phyloP scores from a whole-genome alignment of 2,329 filamentous ascomycete genomes.

The Fusarium duplospermum region DNA sequence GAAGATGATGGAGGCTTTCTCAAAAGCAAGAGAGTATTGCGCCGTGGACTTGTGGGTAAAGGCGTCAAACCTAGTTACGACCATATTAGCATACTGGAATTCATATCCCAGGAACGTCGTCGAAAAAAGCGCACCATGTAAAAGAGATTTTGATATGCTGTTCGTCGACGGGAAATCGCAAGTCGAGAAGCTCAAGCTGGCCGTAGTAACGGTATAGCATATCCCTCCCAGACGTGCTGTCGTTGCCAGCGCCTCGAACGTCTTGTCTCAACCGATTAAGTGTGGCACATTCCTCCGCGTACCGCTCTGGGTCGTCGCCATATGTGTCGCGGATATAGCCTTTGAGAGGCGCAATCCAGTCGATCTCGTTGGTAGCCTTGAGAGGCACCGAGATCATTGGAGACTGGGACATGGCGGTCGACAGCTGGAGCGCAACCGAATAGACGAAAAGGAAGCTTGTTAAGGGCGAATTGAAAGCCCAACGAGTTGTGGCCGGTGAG shows the following conservation, averaged over 20 bases:
- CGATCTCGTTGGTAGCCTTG: constrained; percentile 96
- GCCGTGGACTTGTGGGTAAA: constrained; percentile 98
- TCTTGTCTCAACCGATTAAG: constrained; percentile 96
- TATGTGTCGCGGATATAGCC: constrained; percentile 93
- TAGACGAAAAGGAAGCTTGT: constrained; percentile 5
- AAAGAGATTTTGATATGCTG: constrained; percentile 99
- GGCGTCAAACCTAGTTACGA: constrained; percentile 87
- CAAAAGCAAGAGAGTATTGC: constrained; percentile 95
- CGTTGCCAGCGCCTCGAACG: constrained; percentile 96
- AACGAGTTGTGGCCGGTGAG: constrained; percentile 18
- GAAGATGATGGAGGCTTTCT: constrained; percentile 99
- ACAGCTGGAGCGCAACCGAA: constrained; percentile 14
- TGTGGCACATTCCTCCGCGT: constrained; percentile 93
- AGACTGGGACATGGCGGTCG: constrained; percentile 76
- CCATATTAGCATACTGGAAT: constrained; percentile 8
- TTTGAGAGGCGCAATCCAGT: constrained; percentile 95
- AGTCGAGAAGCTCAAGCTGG: constrained; percentile 91
- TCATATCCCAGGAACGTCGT: background rate
- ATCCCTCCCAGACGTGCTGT: constrained; percentile 93
- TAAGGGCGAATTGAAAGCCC: constrained; percentile 28
- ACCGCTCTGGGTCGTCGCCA: constrained; percentile 95
- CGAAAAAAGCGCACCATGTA: constrained; percentile 78
- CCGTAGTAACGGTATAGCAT: constrained; percentile 97
- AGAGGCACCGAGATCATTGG: constrained; percentile 96
- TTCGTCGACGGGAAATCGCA: constrained; percentile 97